Evolutionary conservation across 768 basidiomycete genomes (phyloP), one percentile per base, ranked within the genome.

Genomic region (Crassisporium funariophilum): DNA sequence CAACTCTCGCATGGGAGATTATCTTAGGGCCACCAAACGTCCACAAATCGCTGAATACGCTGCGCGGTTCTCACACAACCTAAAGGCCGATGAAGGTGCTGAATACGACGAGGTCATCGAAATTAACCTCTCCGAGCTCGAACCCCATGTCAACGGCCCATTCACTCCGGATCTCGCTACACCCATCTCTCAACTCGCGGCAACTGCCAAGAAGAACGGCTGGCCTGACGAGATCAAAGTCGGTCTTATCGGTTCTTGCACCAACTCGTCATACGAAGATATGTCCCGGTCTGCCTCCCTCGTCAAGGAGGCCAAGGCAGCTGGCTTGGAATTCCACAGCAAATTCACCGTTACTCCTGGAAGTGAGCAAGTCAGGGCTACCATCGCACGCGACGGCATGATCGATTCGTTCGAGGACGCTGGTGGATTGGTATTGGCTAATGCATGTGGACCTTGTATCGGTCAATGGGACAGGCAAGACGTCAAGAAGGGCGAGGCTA

Each of bases 151-250:
- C 74, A 99, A 98, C 76, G 97, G 97, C 59, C 97, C 97, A 46
- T 99, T 97, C 80, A 98, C 97, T n/a, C 97, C 97, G 36, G 97
- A 99, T 79, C 86, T 99, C 56, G 95, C 97, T 43, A 99, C 95
- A 21, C 97, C 97, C 44, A 81, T 99, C 61, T 97, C 95, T 69
- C 89, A 95, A 78, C 97, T 98, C 63, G 89, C 90, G 41, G 74
- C 77, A 23, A 92, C 84, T 57, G 92, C 89, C 50, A 92, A 91
- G 82, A 85, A 90, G 77, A 98, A 98, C 76, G 76, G 79, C 67
- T 98, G 97, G 97, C 97, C 97, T 27, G 78, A 86, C 45, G 95
- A 99, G 67, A 84, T 99, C 75, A 93, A 90, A 76, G 97, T 98
- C 60, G 92, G 84, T 50, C 86, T 99, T 48, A 98, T 99, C 67